A percentile compares a stretch with the other conserved stretches of the same genome.
Conservation (phyloP, 2,329 filamentous ascomycete genomes). For the Botrytis fabae region DNA sequence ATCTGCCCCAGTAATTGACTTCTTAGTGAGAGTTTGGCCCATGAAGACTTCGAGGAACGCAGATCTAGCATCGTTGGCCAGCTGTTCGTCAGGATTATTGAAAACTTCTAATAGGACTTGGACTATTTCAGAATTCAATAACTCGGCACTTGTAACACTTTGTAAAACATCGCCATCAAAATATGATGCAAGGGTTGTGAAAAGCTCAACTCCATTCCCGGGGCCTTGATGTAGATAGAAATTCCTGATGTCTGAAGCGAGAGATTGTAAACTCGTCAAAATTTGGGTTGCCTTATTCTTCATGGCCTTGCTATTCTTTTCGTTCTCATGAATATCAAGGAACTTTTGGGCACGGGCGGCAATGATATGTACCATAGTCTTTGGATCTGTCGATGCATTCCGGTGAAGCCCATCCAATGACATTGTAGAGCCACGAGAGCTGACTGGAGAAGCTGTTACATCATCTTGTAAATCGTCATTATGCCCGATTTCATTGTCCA, state of each 20-base stretch:
- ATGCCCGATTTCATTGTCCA: constrained; percentile 47
- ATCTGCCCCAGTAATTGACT: constrained; percentile 61
- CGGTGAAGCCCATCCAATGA: constrained; percentile 58
- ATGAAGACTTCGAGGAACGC: constrained; percentile 93
- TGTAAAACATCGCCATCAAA: constrained; percentile 88
- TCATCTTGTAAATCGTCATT: constrained; percentile 55
- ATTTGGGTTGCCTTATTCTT: constrained; percentile 78
- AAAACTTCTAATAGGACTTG: constrained; percentile 81
- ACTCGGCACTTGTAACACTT: constrained; percentile 92
- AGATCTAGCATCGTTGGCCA: constrained; percentile 69
- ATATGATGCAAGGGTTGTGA: constrained; percentile 73
- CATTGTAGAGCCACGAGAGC: constrained; percentile 65
- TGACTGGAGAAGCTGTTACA: constrained; percentile 39
- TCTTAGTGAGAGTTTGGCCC: constrained; percentile 66
- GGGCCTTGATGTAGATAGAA: constrained; percentile 64
- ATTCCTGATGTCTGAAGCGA: constrained; percentile 70
- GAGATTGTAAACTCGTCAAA: constrained; percentile 66
- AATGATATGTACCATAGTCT: constrained; percentile 70
- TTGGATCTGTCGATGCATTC: constrained; percentile 49
- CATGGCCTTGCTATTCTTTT: constrained; percentile 69
- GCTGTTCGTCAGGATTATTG: constrained; percentile 63
- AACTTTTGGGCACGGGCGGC: constrained; percentile 78
- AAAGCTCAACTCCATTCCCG: constrained; percentile 64
- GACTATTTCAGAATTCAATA: constrained; percentile 88
- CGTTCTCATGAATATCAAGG: constrained; percentile 77